Base-by-base conservation (phyloP, 495 filamentous ascomycete species). In the Xylaria palmicola region DNA sequence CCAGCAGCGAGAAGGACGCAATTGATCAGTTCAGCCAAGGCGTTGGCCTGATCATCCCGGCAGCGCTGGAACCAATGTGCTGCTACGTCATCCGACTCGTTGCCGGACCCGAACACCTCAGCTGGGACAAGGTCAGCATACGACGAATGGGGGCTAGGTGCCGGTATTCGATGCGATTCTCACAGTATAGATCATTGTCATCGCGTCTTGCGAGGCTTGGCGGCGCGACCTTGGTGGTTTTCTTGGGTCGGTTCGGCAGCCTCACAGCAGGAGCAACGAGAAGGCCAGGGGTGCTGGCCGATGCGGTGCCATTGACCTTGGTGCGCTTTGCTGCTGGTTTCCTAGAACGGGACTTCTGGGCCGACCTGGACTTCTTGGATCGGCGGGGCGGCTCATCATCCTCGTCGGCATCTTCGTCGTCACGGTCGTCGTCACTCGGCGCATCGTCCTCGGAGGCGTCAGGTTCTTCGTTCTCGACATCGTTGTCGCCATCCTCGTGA, bases 1-100 rank as follows among this genome's bases (percentile, higher is more conserved):
- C 94, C 94, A 36, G 92, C 85, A 54, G 88, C 88, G 68, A 87
- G 84, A 4, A 98, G 78, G 20, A 97, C 86, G 65, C 96, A 92
- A 70, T 96, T 98, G 56, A 98, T 83, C 62, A 98, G 74, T 39
- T 96, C 90, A 10, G 86, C 84, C 72, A 97, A 81, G 6, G 91
- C 90, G 30, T 77, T 76, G 2, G 82, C 71, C 51, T 87, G 84
- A 65, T 93, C 74, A 32, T 83, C 77, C 52, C 88, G 79, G 77
- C 93, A 98, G 65, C 81, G 80, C 30, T 81, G 75, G 51, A 92
- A 81, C 93, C 93, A 98, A 44, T 88, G 81, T 17, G 86, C 84
- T 5, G 91, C 91, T n/a, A 91, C 86, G 30, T 88, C 86, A 57
- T 96, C 88, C 19, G 85, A 75, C 20, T 79, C 80, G 41, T 87